These are phyloP conservation scores for Jasminum sambac DNA, from an alignment of 257 asterid genomes.

Conservation along the genomic window DNA sequence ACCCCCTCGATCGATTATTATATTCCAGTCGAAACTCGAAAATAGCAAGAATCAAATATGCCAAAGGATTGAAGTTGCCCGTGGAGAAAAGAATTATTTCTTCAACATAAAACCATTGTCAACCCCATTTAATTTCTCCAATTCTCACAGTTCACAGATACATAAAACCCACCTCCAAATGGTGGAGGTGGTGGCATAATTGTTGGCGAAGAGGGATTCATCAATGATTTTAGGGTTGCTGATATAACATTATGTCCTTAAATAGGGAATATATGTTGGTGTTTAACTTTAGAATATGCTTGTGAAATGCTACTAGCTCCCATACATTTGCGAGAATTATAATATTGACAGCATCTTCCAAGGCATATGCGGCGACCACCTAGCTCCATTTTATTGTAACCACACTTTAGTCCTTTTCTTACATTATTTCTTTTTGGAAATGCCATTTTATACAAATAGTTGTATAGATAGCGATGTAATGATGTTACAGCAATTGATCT, in stretches of 20 bases:
- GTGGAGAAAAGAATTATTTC: neutral
- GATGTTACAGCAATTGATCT: too few species aligned
- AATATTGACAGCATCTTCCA: conserved; percentile 3
- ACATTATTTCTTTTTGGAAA: too few species aligned
- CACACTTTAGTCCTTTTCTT: neutral
- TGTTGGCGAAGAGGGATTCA: neutral
- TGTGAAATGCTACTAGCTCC: neutral
- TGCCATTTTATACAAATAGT: too few species aligned
- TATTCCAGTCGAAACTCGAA: too few species aligned
- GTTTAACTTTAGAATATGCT: neutral
- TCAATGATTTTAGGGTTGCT: neutral
- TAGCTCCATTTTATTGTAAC: neutral
- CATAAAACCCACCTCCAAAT: conserved; percentile 2
- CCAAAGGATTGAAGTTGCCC: conserved; percentile 13
- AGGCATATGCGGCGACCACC: conserved; percentile 6
- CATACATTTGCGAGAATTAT: neutral
- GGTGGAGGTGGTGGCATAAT: neutral
- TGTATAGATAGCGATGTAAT: too few species aligned
- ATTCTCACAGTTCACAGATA: neutral
- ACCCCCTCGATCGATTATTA: neutral
- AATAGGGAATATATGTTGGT: neutral
- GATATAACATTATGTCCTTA: neutral
- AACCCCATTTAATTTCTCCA: too few species aligned
- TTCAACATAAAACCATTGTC: neutral
- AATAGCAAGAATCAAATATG: neutral